Conservation (phyloP, 1,284 basidiomycete genomes). For the Cutaneotrichosporon cavernicola region DNA sequence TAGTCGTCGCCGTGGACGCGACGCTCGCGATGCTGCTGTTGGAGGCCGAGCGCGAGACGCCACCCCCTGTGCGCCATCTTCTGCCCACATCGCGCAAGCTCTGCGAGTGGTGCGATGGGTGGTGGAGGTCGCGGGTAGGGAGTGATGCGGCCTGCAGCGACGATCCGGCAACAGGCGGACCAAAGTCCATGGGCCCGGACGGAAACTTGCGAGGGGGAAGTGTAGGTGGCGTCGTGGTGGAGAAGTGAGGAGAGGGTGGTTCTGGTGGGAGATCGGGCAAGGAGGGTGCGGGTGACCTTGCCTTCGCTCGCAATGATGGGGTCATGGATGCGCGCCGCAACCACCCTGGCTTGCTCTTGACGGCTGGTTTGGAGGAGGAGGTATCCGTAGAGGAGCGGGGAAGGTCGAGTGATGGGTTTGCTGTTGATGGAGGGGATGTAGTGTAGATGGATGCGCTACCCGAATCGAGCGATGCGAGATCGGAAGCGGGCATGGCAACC, state of each 20-base stretch:
- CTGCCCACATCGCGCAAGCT: constrained; percentile 41
- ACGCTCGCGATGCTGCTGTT: constrained; percentile 31
- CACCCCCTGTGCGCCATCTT: constrained; percentile 27
- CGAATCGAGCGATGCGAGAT: constrained; percentile 1
- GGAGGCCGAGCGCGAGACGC: constrained; percentile 40
- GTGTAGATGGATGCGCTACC: neutral
- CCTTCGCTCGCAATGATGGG: constrained; percentile 36
- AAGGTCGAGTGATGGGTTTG: constrained; percentile 30
- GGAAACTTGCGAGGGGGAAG: constrained; percentile 39
- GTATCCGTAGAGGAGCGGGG: constrained; percentile 1
- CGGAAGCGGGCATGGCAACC: constrained; percentile 4
- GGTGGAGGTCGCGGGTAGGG: neutral
- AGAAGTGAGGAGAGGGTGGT: constrained; percentile 27
- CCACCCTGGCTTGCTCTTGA: constrained; percentile 45
- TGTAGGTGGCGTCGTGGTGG: constrained; percentile 31
- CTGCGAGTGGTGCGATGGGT: constrained; percentile 33
- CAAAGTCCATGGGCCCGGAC: constrained; percentile 31
- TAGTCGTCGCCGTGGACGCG: constrained; percentile 21
- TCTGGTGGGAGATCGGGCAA: constrained; percentile 30
- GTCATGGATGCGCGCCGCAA: constrained; percentile 41
- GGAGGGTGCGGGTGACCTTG: constrained; percentile 33
- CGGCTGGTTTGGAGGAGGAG: constrained; percentile 26
- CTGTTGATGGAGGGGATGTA: constrained; percentile 4
- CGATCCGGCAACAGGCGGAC: constrained; percentile 15
- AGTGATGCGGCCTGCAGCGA: constrained; percentile 28